Base-by-base conservation (phyloP, 129 eudicot species). In the Helianthus annuus region DNA sequence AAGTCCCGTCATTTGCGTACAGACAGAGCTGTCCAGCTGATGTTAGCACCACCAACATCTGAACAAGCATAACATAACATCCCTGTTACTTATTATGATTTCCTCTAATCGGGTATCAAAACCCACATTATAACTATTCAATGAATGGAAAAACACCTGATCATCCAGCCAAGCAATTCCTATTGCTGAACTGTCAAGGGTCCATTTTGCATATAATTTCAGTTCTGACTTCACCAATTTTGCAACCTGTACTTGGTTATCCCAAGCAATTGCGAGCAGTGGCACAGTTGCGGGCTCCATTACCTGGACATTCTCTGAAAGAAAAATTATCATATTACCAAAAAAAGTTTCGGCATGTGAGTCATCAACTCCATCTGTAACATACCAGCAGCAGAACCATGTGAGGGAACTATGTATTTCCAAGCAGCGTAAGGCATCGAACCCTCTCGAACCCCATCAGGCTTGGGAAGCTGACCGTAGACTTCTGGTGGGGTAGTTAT, bases 201-300 rank as follows among this genome's bases (percentile, higher is more conserved):
- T 86, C 98, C 97, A 90, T 67, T 81, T 84, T 62, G 86, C 85
- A 79, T 68, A 65, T 69, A 88, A 66, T 77, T 90, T 86, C 48
- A 94, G 78, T 72, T 88, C 87, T 12, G 98, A 88, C 71, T 86
- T 94, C 66, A 88, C 86, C 87, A 94, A 76, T 80, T 88, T 88
- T 16, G 93, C 97, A 68, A 94, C 93, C 88, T 87, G 98, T 81
- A 94, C 84, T 66, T 72, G 83, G 76, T 71, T 79, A 76, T 87
- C 98, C 98, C 98, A 90, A 71, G 96, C 97, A 84, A 94, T 83
- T 62, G 98, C 98, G 72, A 94, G 97, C 79, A 85, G 77, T 70
- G 97, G 85, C 54, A 77, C 80, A 36, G 79, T 84, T 70, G 86
- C 88, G 22, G 82, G 70, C 49, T 83, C 68, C 76, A 79, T 86